Base-by-base conservation (phyloP, 768 basidiomycete genomes). In the Pisolithus orientalis region DNA sequence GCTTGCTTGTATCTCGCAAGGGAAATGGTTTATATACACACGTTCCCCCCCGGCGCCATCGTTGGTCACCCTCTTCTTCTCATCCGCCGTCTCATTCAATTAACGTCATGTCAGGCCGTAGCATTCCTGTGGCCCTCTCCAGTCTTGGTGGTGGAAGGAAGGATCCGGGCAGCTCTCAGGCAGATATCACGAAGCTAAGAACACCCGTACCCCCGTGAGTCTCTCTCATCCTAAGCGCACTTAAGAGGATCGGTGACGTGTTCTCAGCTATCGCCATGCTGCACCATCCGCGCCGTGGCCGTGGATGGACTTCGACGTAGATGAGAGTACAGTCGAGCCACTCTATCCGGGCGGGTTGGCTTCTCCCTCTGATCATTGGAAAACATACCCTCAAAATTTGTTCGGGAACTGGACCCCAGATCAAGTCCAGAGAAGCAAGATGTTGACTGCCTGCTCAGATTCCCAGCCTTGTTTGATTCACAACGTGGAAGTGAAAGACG, bases 341-440 rank as follows among this genome's bases (percentile, higher is more conserved):
- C 49, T 57, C 7, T 29, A 55, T 4, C 57, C 53, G 9, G 16
- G 1, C 5, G 16, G n/a, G 7, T 3, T 31, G 25, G 13, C 14
- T 6, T 9, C 25, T 16, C 16, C 27, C 2, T 7, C 16, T n/a
- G 46, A 55, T 11, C 44, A 17, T 2, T 72, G 70, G 70, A 39
- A 59, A 24, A 52, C 55, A 50, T 80, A 79, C 58, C 77, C 78
- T 0, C 70, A 75, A 50, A 68, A 71, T 1, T 59, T 73, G 6
- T 80, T 74, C 59, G 73, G 76, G 0, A 80, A 79, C 54, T 80
- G 79, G 79, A 77, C 75, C 0, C 60, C 57, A 1, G 59, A 59
- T 2, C 78, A 79, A 47, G 63, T 69, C 25, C 40, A 49, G 21
- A 57, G 60, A 43, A 65, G 68, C 46, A 59, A 56, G 44, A 67